Evolutionary conservation across 495 filamentous ascomycete species (phyloP), one percentile per base, ranked within the genome.

Genomic region (Aspergillus steynii): DNA sequence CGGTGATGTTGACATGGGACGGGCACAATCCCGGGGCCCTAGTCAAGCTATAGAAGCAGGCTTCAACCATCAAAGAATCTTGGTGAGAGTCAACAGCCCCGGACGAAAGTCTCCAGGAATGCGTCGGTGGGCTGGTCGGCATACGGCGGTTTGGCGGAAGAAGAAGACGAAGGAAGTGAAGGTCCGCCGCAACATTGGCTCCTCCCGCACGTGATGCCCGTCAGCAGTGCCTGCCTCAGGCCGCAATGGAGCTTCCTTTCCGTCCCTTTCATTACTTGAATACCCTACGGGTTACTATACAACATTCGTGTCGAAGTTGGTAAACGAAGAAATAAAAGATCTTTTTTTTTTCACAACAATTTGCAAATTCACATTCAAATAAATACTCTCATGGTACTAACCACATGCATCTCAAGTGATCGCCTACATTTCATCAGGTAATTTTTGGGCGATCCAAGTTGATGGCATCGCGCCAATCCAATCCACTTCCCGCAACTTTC

Each of bases 61-160:
- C 29, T 55, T 1, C 15, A 45, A 27, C 9, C 5, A 51, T 29
- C 53, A 37, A 1, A 12, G 25, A n/a, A 2, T 27, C 9, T 32
- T 45, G 5, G 28, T 55, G 45, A n/a, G 45, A 46, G 20, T 20
- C 32, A 42, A 4, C 37, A 20, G 31, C 31, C 31, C 31, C 7
- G 8, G 37, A 42, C 12, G 37, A 42, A 10, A 14, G 9, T 12
- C 37, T 42, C 37, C 10, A 42, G 37, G 37, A 20, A 20, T 42
- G 37, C 9, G 12, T 42, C 37, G 37, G 37, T 15, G 9, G 46
- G 34, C 37, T 45, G 25, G 15, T 46, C 15, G 31, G 29, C 53
- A 55, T 55, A 55, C 31, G 53, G 42, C 42, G 29, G n/a, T 42
- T 34, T 37, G 31, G 53, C 53, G 53, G 25, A 55, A 6, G 29